phyloP scores from a whole-genome alignment of 2,329 filamentous ascomycete species.

The Harringtonia aguacate region DNA sequence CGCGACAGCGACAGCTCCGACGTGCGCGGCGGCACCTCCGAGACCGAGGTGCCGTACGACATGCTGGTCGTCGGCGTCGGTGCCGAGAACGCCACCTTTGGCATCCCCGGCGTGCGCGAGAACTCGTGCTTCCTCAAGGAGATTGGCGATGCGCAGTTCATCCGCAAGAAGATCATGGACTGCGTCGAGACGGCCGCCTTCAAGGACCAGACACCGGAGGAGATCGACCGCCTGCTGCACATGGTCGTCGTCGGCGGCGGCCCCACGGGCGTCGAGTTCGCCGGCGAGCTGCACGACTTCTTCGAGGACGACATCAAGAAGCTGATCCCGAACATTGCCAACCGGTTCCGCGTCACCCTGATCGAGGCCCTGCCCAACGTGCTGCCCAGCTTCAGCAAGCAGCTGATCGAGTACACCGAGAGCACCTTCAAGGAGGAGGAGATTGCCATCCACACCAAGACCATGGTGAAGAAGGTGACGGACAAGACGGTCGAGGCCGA shows the following conservation, averaged over 20 bases:
- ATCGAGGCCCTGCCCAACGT: constrained; percentile 96
- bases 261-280: constrained; percentile 95
- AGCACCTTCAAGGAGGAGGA: constrained; percentile 98
- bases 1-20: constrained; percentile 90
- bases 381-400: constrained; percentile 96
- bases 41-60: constrained; percentile 91
- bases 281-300: constrained; percentile 96
- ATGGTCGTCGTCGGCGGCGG: constrained; percentile 95
- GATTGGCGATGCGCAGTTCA: constrained; percentile 88
- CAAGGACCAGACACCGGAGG: constrained; percentile 84
- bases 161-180: constrained; percentile 99
- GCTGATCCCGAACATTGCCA: constrained; percentile 89
- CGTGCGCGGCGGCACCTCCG: constrained; percentile 69
- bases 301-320: constrained; percentile 98
- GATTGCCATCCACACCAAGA: constrained; percentile 96
- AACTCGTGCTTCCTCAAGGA: constrained; percentile 98
- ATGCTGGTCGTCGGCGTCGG: constrained; percentile 97
- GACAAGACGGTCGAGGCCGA: constrained; percentile 90
- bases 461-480: constrained; percentile 96
- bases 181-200: constrained; percentile 97
- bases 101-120: constrained; percentile 90
- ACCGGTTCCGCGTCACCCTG: constrained; percentile 93
- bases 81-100: constrained; percentile 97
- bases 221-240: constrained; percentile 88
- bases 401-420: constrained; percentile 98